Conservation (phyloP, 2,329 filamentous ascomycete species). For the Fusarium nanum region DNA sequence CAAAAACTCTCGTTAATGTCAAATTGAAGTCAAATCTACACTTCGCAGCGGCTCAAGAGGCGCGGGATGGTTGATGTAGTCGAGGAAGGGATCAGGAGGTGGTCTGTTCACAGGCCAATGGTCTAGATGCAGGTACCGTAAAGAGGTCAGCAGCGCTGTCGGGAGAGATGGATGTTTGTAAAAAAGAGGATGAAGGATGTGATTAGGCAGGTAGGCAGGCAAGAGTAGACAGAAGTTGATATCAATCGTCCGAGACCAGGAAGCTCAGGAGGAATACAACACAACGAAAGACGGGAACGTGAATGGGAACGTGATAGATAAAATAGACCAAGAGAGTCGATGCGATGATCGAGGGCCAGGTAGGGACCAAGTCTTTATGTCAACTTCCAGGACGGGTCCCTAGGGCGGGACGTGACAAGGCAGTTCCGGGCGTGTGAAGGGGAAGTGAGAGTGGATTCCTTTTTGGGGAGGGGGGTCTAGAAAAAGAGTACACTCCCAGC, state of each 20-base stretch:
- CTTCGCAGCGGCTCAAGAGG: conserved; percentile 10
- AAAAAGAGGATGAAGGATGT: conserved; percentile 19
- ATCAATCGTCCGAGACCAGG: conserved; percentile 36
- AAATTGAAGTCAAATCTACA: conserved; percentile 22
- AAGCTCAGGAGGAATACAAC: conserved; percentile 27
- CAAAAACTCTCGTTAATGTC: conserved; percentile 17
- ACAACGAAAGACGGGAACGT: conserved; percentile 30
- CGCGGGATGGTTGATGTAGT: conserved; percentile 35
- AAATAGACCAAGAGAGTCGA: conserved; percentile 45
- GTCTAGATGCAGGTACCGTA: conserved; percentile 48
- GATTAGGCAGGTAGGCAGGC: conserved; percentile 9
- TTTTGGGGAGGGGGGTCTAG: conserved; percentile 15
- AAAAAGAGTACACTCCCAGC: conserved; percentile 34
- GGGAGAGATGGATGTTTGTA: conserved; percentile 30
- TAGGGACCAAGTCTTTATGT: conserved; percentile 49
- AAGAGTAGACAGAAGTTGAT: conserved; percentile 14
- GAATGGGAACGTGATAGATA: conserved; percentile 32
- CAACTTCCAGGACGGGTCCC: conserved; percentile 47
- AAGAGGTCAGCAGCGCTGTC: conserved; percentile 42
- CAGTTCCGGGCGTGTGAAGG: conserved; percentile 40
- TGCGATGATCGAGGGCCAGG: conserved; percentile 45
- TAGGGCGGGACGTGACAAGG: conserved; percentile 48
- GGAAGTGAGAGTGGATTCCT: conserved; percentile 38
- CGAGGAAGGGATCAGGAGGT: conserved; percentile 45
- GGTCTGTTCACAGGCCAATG: conserved; percentile 46